Evolutionary conservation across 2,329 filamentous ascomycete species (phyloP).

Genomic region (Leptographium flavum): DNA sequence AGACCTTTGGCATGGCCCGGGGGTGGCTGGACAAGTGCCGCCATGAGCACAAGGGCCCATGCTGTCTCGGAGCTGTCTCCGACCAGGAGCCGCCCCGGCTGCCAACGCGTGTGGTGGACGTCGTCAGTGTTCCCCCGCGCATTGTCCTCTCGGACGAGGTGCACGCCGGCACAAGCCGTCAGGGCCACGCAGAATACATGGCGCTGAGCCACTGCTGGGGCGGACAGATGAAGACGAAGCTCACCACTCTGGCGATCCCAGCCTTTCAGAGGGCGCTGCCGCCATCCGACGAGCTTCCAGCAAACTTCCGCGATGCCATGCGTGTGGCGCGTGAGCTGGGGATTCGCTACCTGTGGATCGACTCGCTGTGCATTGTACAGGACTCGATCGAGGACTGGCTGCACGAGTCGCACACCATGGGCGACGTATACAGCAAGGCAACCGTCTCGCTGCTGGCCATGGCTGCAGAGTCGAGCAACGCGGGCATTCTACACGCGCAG

Average conservation of each 20-base stretch:
- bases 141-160: not conserved
- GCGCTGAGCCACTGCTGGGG: slow-evolving; percentile 8
- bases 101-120: slow-evolving; percentile 2
- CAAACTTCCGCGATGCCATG: slow-evolving; percentile 7
- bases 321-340: not conserved
- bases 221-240: not conserved
- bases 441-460: slow-evolving; percentile 7
- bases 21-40: slow-evolving; percentile 3
- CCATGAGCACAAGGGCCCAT: no score
- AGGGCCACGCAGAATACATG: slow-evolving; percentile 2
- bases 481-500: not conserved
- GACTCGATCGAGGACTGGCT: slow-evolving; percentile 6
- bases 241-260: not conserved
- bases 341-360: slow-evolving; percentile 8
- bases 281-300: not conserved
- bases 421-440: slow-evolving; percentile 10
- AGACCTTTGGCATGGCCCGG: not conserved
- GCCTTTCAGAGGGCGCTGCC: not conserved
- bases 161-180: not conserved
- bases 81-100: not conserved
- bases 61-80: no score
- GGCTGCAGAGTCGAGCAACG: not conserved
- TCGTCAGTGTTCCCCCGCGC: not conserved
- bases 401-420: slow-evolving; percentile 9
- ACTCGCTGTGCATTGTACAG: slow-evolving; percentile 10